Evolutionary conservation across 1,139 yeast genomes (phyloP), one percentile per base, ranked within the genome.

Genomic region (Blastobotrys apis): DNA sequence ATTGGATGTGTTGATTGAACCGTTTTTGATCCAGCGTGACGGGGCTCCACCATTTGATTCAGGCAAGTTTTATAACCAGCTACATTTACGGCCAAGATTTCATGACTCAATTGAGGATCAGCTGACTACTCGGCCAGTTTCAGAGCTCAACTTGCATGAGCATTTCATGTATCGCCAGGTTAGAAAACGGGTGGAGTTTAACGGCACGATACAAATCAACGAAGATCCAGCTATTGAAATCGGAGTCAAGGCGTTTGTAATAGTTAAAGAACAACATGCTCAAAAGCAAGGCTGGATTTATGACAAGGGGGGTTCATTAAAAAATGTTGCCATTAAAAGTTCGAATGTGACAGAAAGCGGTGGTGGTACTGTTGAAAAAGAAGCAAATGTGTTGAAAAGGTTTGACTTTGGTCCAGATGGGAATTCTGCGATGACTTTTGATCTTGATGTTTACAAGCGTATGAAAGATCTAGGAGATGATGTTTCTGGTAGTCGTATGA

Each of bases 201-300:
- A n/a, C n/a, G n/a, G n/a, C n/a, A 3, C 36, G 21, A 6, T 10
- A 33, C 16, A 10, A 17, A 22, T 33, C 26, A 25, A 33, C 15
- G 21, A 12, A 5, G 22, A 21, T 4, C 32, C 23, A 16, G 42
- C 32, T 6, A 5, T 39, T 15, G 26, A 23, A 0, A 75, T 92
- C 41, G 82, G 87, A 0, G 70, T 88, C 1, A 78, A 76, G 54
- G 97, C 95, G 0, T 84, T 80, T 56, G 66, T 83, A 0, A 68
- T 84, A n/a, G 76, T 74, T 52, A 68, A 73, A 13, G 78, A 75
- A 44, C 83, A 81, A 49, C 71, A 68, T 38, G 59, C 77, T 1
- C 67, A 72, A 23, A 67, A 72, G 42, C 62, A 71, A 6, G 69
- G 67, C 31, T 63, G 65, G 34, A 71, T 33, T 4, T 19, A 4